Percentiles rank a stretch among this genome's conserved stretches.
phyloP scores from a whole-genome alignment of 1,284 basidiomycete genomes.

The Papiliotrema terrestris region DNA sequence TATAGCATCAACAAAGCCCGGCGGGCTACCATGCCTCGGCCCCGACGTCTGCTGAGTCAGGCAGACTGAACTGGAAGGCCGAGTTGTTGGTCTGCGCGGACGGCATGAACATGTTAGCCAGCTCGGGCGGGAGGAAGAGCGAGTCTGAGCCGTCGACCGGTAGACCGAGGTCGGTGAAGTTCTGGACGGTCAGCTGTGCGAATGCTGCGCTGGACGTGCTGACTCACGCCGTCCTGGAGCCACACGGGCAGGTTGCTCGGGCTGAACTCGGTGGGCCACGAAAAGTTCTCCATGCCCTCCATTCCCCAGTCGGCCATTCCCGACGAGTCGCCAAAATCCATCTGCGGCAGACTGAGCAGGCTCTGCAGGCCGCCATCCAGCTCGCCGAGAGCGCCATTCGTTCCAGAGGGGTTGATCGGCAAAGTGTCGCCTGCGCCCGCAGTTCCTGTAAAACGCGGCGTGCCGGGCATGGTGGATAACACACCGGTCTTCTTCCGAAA shows the following conservation, averaged over 20 bases:
- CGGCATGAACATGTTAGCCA: constrained; percentile 48
- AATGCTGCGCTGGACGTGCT: background rate
- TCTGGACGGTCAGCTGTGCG: constrained; percentile 53
- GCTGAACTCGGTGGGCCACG: constrained; percentile 62
- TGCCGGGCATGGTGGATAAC: constrained; percentile 55
- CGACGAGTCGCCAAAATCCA: constrained; percentile 11
- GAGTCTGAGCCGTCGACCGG: constrained; percentile 86
- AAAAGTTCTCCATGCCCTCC: constrained; percentile 67
- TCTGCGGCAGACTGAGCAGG: constrained; percentile 33
- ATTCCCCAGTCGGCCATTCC: constrained; percentile 56
- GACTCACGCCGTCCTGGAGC: constrained; percentile 63
- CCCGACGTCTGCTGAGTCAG: constrained; percentile 44
- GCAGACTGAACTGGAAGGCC: constrained; percentile 15
- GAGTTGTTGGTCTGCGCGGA: constrained; percentile 34
- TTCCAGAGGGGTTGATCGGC: constrained; percentile 5
- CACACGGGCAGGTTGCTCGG: constrained; percentile 44
- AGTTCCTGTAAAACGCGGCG: constrained; percentile 51
- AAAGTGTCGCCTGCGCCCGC: constrained; percentile 6
- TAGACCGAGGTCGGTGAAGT: constrained; percentile 75
- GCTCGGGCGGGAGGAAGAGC: constrained; percentile 65
- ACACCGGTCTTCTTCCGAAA: constrained; percentile 78
- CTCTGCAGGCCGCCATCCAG: constrained; percentile 38
- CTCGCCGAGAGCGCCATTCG: constrained; percentile 14
- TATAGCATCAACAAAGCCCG: no score
- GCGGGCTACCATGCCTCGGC: constrained; percentile 45